Base-by-base conservation (phyloP, 148 eudicot genomes). In the Arbutus unedo region DNA sequence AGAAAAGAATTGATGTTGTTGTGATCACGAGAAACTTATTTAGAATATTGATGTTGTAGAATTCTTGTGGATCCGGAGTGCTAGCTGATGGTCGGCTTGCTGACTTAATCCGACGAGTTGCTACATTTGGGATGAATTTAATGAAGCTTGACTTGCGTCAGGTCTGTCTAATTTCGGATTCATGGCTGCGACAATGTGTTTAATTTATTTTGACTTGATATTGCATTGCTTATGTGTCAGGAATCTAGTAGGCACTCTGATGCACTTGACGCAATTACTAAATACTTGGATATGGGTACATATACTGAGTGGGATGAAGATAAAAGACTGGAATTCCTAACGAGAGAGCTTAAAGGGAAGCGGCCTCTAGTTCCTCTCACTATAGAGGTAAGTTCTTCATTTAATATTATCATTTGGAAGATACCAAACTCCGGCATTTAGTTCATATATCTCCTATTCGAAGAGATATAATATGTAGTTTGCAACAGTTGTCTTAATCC, bases 71-170 rank as follows among this genome's bases (percentile, higher is more conserved):
- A 70, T 90, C 97, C 72, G 97, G 97, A 54, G 87, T 95, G 79
- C 89, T 95, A 83, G 98, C 97, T 84, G 98, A 95, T 86, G 98
- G 98, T 56, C 94, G 98, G 78, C 94, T 95, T 57, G 88, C 89
- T 84, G 98, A 95, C 85, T 87, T 95, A 81, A 95, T 95, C 78
- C 92, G 98, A 64, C 90, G 98, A 87, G 96, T 93, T 82, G 87
- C 95, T 68, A 89, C 95, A 67, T 95, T 95, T 79, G 97, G 97
- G 72, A 92, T 92, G 94, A 95, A 91, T 81, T 85, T 95, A 41
- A 92, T 95, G 97, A 95, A 95, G 91, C 91, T 95, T 57, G 98
- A 95, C 85, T 84, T 95, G 83, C 97, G 98, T 74, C 98, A 95
- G 97, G 98, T 95, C 77, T 85, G 77, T 85, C 73, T 74, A 56